Base-by-base conservation (phyloP, 495 filamentous ascomycete species). In the Podospora pseudocomata region DNA sequence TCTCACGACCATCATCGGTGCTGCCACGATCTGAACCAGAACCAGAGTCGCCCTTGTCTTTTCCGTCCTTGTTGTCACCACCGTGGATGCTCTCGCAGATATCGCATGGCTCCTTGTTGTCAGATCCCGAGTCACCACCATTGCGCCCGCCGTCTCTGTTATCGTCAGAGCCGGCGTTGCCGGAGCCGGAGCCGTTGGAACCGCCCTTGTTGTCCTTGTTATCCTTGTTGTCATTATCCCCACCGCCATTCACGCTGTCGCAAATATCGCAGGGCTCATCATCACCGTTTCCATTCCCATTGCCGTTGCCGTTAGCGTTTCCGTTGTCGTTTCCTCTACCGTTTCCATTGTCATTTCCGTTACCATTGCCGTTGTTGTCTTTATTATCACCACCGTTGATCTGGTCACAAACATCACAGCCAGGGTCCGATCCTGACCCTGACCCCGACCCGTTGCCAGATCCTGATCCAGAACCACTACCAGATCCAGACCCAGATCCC, bases 321-420 rank as follows among this genome's bases (percentile, higher is more conserved):
- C 28, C 59, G 3, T 60, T n/a, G 3, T 58, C 6, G 26, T 63
- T n/a, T 63, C 68, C 49, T 63, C 66, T 9, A 66, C 64, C 32
- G 27, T 68, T 16, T 44, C 54, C 20, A 23, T 67, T 4, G 28
- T 54, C 19, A 54, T 68, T 28, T 19, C 63, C 9, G 6, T 44
- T 58, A 6, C 59, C 64, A n/a, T 9, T 63, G 26, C 9, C 23
- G 55, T 58, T 58, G 18, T 23, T 32, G 30, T 27, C 60, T 26
- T 30, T 20, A 27, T 62, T 15, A n/a, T 30, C 27, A n/a, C 23
- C 60, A 32, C 27, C 27, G 9, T 62, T 34, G 23, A 34, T n/a
- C 16, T 62, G 16, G 30, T 62, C 60, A 16, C 60, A 62, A n/a
- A 62, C 23, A 32, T 32, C 27, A 26, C 60, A 62, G 6, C n/a